A percentile compares a stretch with the other conserved stretches of the same genome.
Evolutionary conservation across 2,329 filamentous ascomycete species (phyloP).

Genomic region (Penicillium psychrosexuale): DNA sequence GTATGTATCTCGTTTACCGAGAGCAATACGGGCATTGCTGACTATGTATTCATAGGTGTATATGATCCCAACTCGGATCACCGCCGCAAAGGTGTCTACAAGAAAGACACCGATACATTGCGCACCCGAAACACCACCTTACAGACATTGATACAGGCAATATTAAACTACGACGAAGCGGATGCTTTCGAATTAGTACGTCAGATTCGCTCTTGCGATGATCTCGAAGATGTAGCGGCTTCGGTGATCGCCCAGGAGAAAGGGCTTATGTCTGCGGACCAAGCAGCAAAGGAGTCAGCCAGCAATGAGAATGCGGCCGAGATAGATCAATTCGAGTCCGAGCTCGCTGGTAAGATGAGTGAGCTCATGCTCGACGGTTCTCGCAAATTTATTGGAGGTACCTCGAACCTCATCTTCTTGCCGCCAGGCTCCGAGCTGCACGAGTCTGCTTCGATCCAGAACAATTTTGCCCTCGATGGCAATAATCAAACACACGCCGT

Average conservation of each 20-base stretch:
- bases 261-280: constrained; percentile 43
- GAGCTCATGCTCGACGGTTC: constrained; percentile 83
- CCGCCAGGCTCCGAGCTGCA: constrained; percentile 51
- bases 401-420: constrained; percentile 85
- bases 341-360: constrained; percentile 89
- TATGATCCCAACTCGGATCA: constrained; percentile 97
- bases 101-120: constrained; percentile 83
- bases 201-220: constrained; percentile 83
- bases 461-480: constrained; percentile 46
- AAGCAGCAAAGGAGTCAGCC: constrained; percentile 24
- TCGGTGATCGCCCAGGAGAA: constrained; percentile 55
- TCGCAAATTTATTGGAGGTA: constrained; percentile 88
- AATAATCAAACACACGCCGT: constrained; percentile 64
- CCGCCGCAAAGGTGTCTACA: constrained; percentile 92
- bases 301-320: constrained; percentile 42
- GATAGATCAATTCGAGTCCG: constrained; percentile 62
- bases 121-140: constrained; percentile 85
- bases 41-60: constrained; percentile 60
- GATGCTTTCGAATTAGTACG: constrained; percentile 78
- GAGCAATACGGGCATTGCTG: constrained; percentile 1
- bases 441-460: constrained; percentile 37
- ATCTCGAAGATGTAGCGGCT: constrained; percentile 62
- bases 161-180: constrained; percentile 86
- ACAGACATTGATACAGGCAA: constrained; percentile 87
- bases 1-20: constrained; percentile 23